These are phyloP conservation scores for Ogataea kodamae DNA, from an alignment of 805 yeast genomes.

Conservation along the genomic window DNA sequence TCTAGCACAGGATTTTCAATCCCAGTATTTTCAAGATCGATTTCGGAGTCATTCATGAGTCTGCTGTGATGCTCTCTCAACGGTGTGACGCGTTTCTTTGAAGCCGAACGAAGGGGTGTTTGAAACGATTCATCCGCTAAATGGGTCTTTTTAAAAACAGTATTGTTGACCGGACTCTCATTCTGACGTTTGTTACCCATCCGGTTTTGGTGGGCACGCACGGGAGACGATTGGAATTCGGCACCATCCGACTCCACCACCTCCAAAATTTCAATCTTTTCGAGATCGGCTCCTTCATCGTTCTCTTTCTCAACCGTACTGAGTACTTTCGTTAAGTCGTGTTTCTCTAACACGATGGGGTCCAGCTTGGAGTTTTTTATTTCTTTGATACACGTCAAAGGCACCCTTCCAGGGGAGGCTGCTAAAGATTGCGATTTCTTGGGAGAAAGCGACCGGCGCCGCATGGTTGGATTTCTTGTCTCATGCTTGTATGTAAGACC, in stretches of 20 bases:
- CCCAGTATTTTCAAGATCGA: slow-evolving; percentile 14
- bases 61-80: slow-evolving; percentile 26
- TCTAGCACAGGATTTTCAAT: slow-evolving; percentile 19
- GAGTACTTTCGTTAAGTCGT: slow-evolving; percentile 23
- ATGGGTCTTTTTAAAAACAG: slow-evolving; percentile 11
- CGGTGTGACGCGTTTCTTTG: slow-evolving; percentile 17
- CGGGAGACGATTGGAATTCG: slow-evolving; percentile 25
- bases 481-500: slow-evolving; percentile 42
- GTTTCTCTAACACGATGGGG: slow-evolving; percentile 23
- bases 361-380: slow-evolving; percentile 14
- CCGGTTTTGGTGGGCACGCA: slow-evolving; percentile 22
- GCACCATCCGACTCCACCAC: slow-evolving; percentile 13
- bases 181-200: slow-evolving; percentile 17
- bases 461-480: slow-evolving; percentile 17
- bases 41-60: slow-evolving; percentile 21
- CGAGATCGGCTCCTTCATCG: slow-evolving; percentile 5
- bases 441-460: slow-evolving; percentile 26
- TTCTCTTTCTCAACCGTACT: slow-evolving; percentile 22
- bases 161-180: slow-evolving; percentile 7
- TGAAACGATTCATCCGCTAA: slow-evolving; percentile 18
- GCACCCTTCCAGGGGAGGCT: slow-evolving; percentile 19
- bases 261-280: slow-evolving; percentile 9
- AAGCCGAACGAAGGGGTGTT: slow-evolving; percentile 18
- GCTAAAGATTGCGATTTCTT: slow-evolving; percentile 15
- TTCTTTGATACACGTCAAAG: slow-evolving; percentile 26